Evolutionary conservation across 148 eudicot species (phyloP), one percentile per base, ranked within the genome.

Genomic region (Oxyria digyna): DNA sequence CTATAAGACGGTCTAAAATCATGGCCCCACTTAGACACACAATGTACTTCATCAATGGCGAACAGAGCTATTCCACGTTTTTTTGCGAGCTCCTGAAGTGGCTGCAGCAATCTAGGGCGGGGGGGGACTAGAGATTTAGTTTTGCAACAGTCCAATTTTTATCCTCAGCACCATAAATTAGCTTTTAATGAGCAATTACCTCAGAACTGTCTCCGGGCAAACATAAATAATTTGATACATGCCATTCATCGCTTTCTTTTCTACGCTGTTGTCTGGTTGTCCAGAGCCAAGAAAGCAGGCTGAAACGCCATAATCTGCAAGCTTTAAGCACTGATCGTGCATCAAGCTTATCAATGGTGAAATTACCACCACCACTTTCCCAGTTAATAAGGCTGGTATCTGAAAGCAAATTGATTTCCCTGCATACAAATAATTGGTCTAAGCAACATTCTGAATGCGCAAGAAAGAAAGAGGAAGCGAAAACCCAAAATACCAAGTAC

Each of bases 231-330:
- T 83, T 13, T 68, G 76, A 74, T 87, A 89, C 81, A 76, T 75
- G 78, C 98, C 98, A 45, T 80, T 81, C 94, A 92, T 85, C 69
- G 98, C 96, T 76, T 92, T 89, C 68, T 82, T 78, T 69, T 92
- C 96, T 38, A 89, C 84, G 67, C 78, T 85, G 69, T 78, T 77
- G 70, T 89, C 98, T 33, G 84, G 81, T 77, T 92, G 98, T 73
- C 96, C 98, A 70, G 98, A 92, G 38, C 98, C 98, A 69, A 92
- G 91, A 80, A 89, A 92, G 81, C 98, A 92, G 52, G 98, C 96
- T 71, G 98, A 85, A 21, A 92, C 82, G 2, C 98, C 98, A 79
- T 87, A 93, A 71, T 87, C 81, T 70, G 84, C 87, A 15, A 92
- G 87, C 81, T 87, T 89, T 73, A 92, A 83, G 80, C 98, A 92